Base-by-base conservation (phyloP, 805 yeast genomes). In the Saccharomycopsis vini region DNA sequence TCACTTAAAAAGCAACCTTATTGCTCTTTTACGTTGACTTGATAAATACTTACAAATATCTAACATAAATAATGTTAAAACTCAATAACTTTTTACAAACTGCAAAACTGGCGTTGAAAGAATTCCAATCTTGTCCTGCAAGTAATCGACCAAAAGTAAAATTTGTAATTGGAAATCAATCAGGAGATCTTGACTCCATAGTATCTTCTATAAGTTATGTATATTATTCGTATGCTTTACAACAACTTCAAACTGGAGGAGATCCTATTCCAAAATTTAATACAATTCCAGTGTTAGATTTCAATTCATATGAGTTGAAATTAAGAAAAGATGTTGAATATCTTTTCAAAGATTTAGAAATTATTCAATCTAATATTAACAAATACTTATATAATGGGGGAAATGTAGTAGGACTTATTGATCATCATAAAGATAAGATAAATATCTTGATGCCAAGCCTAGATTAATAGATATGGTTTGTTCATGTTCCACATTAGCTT, bases 401-500 rank as follows among this genome's bases (percentile, higher is more conserved):
- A 5, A 53, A 59, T 3, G 77, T 82, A 0, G 60, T 61, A 1
- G 80, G 79, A 0, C 75, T 92, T 5, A 74, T 92, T 21, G 98
- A 90, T 58, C 98, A 90, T 58, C 98, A 90, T 58, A 81, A 71
- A 15, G 95, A 89, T 54, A 82, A 79, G 50, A 64, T 63, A 0
- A 62, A 6, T 75, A 67, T 51, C 30, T 51, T 15, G 64, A 73
- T 36, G 77, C 77, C 0, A 42, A 42, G 1, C 96, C 96, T 0
- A 62, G 92, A 43, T 62, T 81, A 2, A 67, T 89, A 36, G 60
- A 64, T 36, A 62, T 68, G 2, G 63, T 75, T 38, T 97, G 97
- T 0, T 84, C 95, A 47, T 88, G 96, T 59, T 72, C 87, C 3
- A 71, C 86, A 13, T 64, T 88, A 40, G 84, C 92, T 2, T 71